Conservation (phyloP, 2,329 filamentous ascomycete species). For the Ophiostoma tasmaniense region DNA sequence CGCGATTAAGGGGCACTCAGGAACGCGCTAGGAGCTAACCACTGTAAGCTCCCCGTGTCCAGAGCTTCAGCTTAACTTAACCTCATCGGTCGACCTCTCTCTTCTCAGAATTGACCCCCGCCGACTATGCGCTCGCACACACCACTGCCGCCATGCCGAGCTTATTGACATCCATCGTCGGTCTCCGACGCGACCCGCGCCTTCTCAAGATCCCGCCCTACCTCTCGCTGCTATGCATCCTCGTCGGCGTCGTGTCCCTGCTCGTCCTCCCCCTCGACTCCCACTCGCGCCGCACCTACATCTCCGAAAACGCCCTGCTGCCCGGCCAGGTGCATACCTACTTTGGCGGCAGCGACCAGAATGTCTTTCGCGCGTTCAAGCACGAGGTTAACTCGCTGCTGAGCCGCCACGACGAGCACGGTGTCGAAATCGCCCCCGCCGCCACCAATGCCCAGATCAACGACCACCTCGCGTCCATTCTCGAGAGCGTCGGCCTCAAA, state of each 20-base stretch:
- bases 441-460: slow-evolving; percentile 51
- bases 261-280: slow-evolving; percentile 81
- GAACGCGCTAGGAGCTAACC: slow-evolving; percentile 9
- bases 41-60: slow-evolving; percentile 12
- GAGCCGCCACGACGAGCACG: neutral
- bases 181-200: slow-evolving; percentile 70
- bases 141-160: neutral
- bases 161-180: slow-evolving; percentile 40
- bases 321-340: slow-evolving; percentile 97
- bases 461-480: slow-evolving; percentile 63
- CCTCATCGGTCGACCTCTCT: neutral
- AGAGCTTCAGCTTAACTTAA: slow-evolving; percentile 6
- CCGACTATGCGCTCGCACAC: neutral
- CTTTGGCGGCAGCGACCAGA: slow-evolving; percentile 91
- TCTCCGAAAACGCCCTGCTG: slow-evolving; percentile 92
- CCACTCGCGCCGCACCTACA: slow-evolving; percentile 88
- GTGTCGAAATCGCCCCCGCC: neutral
- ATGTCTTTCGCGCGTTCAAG: slow-evolving; percentile 83
- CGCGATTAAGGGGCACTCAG: slow-evolving; percentile 10
- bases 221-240: slow-evolving; percentile 73
- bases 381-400: slow-evolving; percentile 64
- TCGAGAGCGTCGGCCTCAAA: slow-evolving; percentile 75
- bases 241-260: slow-evolving; percentile 82
- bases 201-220: slow-evolving; percentile 79
- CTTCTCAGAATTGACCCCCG: neutral